Evolutionary conservation across 1,284 basidiomycete species (phyloP), one percentile per base, ranked within the genome.

Genomic region (Coniferiporia sulphurascens): DNA sequence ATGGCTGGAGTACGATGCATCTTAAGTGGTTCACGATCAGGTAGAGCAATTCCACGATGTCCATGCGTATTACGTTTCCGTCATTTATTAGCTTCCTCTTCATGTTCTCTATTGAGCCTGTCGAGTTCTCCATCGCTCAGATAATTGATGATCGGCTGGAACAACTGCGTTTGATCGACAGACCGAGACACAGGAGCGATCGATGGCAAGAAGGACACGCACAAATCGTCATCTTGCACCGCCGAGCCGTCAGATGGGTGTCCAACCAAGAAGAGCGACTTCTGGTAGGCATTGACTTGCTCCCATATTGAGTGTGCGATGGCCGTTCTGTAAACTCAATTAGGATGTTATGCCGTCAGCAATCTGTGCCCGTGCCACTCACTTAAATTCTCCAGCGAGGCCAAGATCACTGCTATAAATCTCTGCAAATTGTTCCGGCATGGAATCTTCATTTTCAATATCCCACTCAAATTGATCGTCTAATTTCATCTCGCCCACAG

Each of bases 401-500:
- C 97, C 97, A 15, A 99, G 77, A 67, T 99, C 97, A 22, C 83
- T 83, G 2, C 87, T 80, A 71, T 97, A 98, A 0, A 88, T 79
- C 64, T 91, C 89, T 7, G 96, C 94, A 73, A 99, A 99, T 55
- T 89, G 86, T 73, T 99, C 97, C 0, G 96, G 94, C 1, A 89
- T 89, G 1, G 91, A 87, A 52, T 80, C 77, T 38, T 82, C 78
- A 64, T 89, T 89, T 67, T 89, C 87, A 49, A 98, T 76, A 72
- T 99, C 96, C 97, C 97, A 99, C 71, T 99, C 97, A 70, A 99
- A 97, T 69, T 95, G 92, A 74, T 99, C 97, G 56, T 95, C 89
- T 32, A 99, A 82, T 71, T 97, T 95, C 76, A 95, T 87, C 17
- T 88, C 87, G 35, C 95, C 95, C 56, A 95, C 90, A 55, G 95